Base-by-base conservation (phyloP, 2,329 filamentous ascomycete species). In the Pseudogymnoascus sp. region DNA sequence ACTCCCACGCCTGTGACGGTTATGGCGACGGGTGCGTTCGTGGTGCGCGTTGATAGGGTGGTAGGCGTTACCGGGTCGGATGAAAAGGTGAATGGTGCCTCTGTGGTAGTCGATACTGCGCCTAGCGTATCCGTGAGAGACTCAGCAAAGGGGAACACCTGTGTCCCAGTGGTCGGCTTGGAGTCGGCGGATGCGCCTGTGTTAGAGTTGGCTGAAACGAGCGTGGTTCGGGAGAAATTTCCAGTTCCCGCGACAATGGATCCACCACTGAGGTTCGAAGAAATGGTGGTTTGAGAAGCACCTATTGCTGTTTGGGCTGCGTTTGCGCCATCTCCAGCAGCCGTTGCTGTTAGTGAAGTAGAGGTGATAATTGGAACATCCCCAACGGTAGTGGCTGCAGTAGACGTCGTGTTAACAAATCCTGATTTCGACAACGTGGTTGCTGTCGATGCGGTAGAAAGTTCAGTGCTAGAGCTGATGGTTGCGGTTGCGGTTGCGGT, bases 301-400 rank as follows among this genome's bases (percentile, higher is more conserved):
- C 42, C 42, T 26, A n/a, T 26, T 26, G 42, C 42, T 26, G 42
- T 26, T 26, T 47, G 42, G 42, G 21, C 42, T 47, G 7, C 45
- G 23, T 51, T 51, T 51, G 23, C 23, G 23, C 45, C 45, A 51
- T 51, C 45, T 51, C 23, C 23, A 12, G 26, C 60, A 8, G 62
- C 66, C n/a, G 63, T 61, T 23, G 66, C 42, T 7, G 47, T 45
- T 42, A 64, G 34, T 8, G 62, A 18, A n/a, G 60, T 45, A 4
- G 47, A 31, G 12, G 60, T 26, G 14, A 63, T 60, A 6, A 40
- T 39, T 6, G 67, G 63, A 26, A 57, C 42, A 5, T 37, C 47
- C 3, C 10, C 45, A 3, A 64, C 57, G 2, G 31, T 34, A 7
- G 62, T 62, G 4, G 47, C 39, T 1, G 23, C 14, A 21, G 57